A percentile compares a stretch with the other conserved stretches of the same genome.
Conservation (phyloP, 2,329 filamentous ascomycete genomes). For the Sphaceloma murrayae region DNA sequence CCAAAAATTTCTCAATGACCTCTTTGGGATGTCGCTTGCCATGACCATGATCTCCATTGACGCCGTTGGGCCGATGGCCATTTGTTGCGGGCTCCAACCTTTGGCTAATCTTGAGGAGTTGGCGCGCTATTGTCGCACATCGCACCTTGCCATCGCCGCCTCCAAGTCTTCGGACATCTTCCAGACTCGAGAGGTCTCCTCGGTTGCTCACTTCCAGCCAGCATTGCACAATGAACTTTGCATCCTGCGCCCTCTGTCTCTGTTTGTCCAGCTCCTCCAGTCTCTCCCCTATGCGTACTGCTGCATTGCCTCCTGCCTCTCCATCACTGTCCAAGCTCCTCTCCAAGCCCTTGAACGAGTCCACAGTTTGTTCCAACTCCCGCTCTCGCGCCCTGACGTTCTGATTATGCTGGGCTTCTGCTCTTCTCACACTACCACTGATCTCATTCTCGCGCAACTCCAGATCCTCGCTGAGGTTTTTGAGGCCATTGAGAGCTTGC, state of each 20-base stretch:
- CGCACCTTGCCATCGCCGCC: constrained; percentile 86
- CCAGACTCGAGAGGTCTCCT: constrained; percentile 74
- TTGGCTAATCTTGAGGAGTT: constrained; percentile 88
- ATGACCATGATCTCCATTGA: constrained; percentile 44
- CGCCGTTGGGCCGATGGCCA: constrained; percentile 31
- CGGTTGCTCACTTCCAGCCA: constrained; percentile 92
- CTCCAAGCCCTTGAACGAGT: constrained; percentile 84
- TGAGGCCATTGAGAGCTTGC: constrained; percentile 58
- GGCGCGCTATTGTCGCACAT: constrained; percentile 86
- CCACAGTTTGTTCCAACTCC: constrained; percentile 86
- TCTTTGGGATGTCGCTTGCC: constrained; percentile 45
- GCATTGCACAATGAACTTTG: constrained; percentile 90
- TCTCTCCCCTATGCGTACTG: constrained; percentile 87
- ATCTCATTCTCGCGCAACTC: constrained; percentile 87
- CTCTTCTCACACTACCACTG: constrained; percentile 76
- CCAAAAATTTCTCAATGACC: constrained; percentile 91
- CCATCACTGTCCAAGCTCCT: constrained; percentile 54
- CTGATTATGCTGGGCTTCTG: constrained; percentile 83
- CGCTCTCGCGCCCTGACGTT: constrained; percentile 79
- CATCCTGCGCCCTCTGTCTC: constrained; percentile 78
- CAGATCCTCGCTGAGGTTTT: constrained; percentile 67
- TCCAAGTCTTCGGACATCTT: constrained; percentile 77
- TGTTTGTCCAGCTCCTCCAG: constrained; percentile 93
- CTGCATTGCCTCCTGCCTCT: constrained; percentile 67
- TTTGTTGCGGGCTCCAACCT: constrained; percentile 59